These are phyloP conservation scores for Moniliophthora roreri DNA, from an alignment of 1,284 basidiomycete genomes.

Conservation along the genomic window DNA sequence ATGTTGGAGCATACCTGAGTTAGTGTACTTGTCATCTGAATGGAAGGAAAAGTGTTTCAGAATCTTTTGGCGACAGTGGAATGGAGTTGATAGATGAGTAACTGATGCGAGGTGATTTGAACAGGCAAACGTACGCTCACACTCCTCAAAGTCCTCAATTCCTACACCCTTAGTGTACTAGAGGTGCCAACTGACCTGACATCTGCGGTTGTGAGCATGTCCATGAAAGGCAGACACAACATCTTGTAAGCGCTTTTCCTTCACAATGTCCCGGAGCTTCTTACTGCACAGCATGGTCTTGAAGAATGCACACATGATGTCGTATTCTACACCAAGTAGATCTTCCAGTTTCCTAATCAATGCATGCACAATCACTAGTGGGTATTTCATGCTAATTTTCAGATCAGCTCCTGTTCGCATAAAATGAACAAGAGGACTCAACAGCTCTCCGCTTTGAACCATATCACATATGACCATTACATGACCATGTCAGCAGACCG, in stretches of 20 bases:
- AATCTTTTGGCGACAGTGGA: conserved; percentile 26
- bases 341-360: background rate
- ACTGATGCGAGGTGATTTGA: conserved; percentile 28
- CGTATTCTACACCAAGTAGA: background rate
- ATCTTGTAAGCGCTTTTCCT: conserved; percentile 14
- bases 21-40: conserved; percentile 21
- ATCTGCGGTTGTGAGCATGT: conserved; percentile 31
- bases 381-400: conserved; percentile 5
- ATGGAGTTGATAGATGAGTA: conserved; percentile 23
- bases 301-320: conserved; percentile 5
- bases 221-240: conserved; percentile 28
- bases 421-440: conserved; percentile 7
- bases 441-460: conserved; percentile 35
- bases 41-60: conserved; percentile 18
- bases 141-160: conserved; percentile 33
- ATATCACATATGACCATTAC: conserved; percentile 33
- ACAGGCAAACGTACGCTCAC: conserved; percentile 30
- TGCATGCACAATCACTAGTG: conserved; percentile 3
- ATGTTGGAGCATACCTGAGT: conserved; percentile 15
- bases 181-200: conserved; percentile 31
- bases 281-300: background rate
- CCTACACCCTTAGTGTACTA: conserved; percentile 27
- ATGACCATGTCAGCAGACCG: conserved; percentile 31
- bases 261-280: conserved; percentile 22
- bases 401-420: background rate